Percentiles rank a stretch among this genome's conserved stretches.
Conservation (phyloP, 805 yeast species). For the Candida ascalaphidarum region DNA sequence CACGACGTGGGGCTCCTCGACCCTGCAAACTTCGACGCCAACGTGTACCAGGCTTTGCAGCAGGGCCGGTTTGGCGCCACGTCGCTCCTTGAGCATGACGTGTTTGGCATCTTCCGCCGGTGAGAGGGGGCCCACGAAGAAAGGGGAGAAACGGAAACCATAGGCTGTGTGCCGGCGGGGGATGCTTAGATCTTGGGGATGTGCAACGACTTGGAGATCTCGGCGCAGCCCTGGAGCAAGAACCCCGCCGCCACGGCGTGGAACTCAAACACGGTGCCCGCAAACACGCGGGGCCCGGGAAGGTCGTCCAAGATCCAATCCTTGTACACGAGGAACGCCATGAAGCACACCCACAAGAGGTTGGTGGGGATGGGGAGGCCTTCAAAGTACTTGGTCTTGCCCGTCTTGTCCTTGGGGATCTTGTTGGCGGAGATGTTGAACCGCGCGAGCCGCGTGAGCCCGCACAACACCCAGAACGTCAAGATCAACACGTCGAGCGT, state of each 20-base stretch:
- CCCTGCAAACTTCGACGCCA: constrained; percentile 24
- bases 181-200: constrained; percentile 69
- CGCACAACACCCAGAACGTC: constrained; percentile 84
- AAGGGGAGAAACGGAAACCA: neutral
- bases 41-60: constrained; percentile 17
- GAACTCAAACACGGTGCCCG: constrained; percentile 55
- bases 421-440: constrained; percentile 91
- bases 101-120: constrained; percentile 3
- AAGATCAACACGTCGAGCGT: constrained; percentile 72
- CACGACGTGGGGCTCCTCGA: constrained; percentile 27
- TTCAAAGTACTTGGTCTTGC: constrained; percentile 88
- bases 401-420: constrained; percentile 81
- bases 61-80: constrained; percentile 16
- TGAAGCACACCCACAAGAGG: constrained; percentile 58
- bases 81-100: constrained; percentile 13
- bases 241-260: constrained; percentile 65
- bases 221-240: constrained; percentile 76
- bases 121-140: neutral
- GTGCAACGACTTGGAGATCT: constrained; percentile 83
- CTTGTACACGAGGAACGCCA: constrained; percentile 60
- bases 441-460: constrained; percentile 87
- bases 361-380: constrained; percentile 95
- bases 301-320: constrained; percentile 41
- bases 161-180: neutral
- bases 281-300: constrained; percentile 58